These are phyloP conservation scores for Syncephalis plumigaleata DNA, from an alignment of 371 early-diverging fungal genomes.

Conservation along the genomic window DNA sequence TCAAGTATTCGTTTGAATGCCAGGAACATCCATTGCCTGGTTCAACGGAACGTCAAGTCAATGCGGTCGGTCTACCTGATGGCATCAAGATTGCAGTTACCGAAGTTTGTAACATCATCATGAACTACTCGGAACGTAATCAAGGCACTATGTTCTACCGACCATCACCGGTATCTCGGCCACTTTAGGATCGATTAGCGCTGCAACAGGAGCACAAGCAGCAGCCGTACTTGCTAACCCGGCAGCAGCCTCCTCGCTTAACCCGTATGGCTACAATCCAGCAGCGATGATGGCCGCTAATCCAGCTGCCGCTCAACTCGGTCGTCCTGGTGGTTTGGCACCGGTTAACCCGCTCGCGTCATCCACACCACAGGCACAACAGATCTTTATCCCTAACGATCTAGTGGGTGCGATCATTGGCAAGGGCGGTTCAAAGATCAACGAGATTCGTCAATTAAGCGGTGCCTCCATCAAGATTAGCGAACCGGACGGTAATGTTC, in stretches of 20 bases:
- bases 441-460: constrained; percentile 57
- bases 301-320: constrained; percentile 7
- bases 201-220: not conserved
- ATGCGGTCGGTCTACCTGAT: constrained; percentile 67
- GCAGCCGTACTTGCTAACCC: constrained; percentile 3
- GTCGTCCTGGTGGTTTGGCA: constrained; percentile 6
- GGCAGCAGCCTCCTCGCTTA: constrained; percentile 10
- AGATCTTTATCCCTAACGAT: constrained; percentile 68
- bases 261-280: constrained; percentile 11
- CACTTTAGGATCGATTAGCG: constrained; percentile 8
- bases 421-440: constrained; percentile 70
- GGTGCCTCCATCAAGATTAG: constrained; percentile 66
- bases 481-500: constrained; percentile 30
- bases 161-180: constrained; percentile 28
- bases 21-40: constrained; percentile 56
- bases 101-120: constrained; percentile 46
- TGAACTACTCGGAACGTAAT: constrained; percentile 29
- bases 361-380: constrained; percentile 38
- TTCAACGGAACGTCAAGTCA: constrained; percentile 66
- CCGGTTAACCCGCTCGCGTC: constrained; percentile 9
- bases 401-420: constrained; percentile 82
- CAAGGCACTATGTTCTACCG: constrained; percentile 28
- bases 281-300: constrained; percentile 4
- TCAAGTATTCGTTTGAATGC: constrained; percentile 74
- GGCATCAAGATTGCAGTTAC: constrained; percentile 61